Evolutionary conservation across 1,139 yeast species (phyloP).

Genomic region (Suhomyces bokatorum): DNA sequence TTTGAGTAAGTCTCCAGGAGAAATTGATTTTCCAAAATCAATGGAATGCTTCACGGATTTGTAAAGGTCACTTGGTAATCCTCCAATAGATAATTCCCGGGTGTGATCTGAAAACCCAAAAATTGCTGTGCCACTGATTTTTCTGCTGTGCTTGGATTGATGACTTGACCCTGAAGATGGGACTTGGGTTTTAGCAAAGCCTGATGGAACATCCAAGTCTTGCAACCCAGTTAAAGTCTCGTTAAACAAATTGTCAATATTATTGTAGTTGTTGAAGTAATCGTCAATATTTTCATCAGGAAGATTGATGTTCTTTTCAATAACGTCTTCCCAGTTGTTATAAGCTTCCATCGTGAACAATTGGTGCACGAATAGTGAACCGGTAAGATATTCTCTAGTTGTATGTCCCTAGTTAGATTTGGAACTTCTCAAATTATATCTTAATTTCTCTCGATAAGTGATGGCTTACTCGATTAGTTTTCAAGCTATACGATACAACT

Average conservation of each 20-base stretch:
- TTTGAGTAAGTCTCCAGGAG: conserved; percentile 39
- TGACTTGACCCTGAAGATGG: conserved; percentile 5
- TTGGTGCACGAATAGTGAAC: not conserved
- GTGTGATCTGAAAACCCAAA: conserved; percentile 61
- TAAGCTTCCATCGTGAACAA: conserved; percentile 26
- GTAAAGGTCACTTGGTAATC: conserved; percentile 28
- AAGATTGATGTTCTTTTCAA: conserved; percentile 30
- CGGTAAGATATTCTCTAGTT: not conserved
- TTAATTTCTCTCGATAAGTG: too few species aligned
- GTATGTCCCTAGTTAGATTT: not conserved
- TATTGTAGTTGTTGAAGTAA: conserved; percentile 36
- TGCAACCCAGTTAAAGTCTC: conserved; percentile 47
- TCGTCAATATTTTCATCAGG: conserved; percentile 47
- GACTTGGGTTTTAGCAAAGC: conserved; percentile 13
- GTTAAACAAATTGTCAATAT: conserved; percentile 44
- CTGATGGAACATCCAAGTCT: conserved; percentile 53
- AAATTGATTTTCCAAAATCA: conserved; percentile 31
- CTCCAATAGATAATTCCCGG: conserved; percentile 51
- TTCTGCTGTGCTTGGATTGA: conserved; percentile 33
- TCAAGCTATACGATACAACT: too few species aligned
- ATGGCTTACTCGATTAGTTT: too few species aligned
- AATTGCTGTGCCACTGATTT: conserved; percentile 62
- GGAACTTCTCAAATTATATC: too few species aligned
- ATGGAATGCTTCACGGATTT: conserved; percentile 20
- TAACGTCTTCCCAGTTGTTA: conserved; percentile 32